Percentiles rank a stretch among this genome's conserved stretches.
These are phyloP conservation scores for Wallacemonas sp. DNA, from an alignment of 208 protist species.

Conservation along the genomic window DNA sequence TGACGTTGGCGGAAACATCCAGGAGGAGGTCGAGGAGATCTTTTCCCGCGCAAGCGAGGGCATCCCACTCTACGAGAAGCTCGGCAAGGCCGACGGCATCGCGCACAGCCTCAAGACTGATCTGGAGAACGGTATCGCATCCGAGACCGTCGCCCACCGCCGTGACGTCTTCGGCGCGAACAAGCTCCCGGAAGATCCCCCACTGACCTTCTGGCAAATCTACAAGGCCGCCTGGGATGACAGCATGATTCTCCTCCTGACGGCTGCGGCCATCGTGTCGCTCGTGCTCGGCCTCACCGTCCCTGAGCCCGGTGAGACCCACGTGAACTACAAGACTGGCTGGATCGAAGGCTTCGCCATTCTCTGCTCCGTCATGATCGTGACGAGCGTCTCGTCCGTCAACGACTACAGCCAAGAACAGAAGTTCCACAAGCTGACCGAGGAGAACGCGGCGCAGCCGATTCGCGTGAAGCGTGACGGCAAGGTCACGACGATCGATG, in stretches of 20 bases:
- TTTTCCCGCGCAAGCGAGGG: constrained; percentile 35
- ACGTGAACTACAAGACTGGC: constrained; percentile 76
- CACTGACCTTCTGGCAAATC: constrained; percentile 58
- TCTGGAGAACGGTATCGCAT: constrained; percentile 25
- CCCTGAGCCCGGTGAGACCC: constrained; percentile 55
- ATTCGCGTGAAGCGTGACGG: constrained; percentile 91
- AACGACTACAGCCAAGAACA: constrained; percentile 96
- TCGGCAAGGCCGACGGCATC: constrained; percentile 37
- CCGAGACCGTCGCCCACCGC: constrained; percentile 25
- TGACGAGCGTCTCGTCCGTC: constrained; percentile 89
- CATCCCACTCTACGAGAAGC: constrained; percentile 39
- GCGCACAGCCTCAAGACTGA: constrained; percentile 27
- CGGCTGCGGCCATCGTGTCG: constrained; percentile 64
- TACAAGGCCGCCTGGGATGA: constrained; percentile 76
- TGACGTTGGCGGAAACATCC: constrained; percentile 26
- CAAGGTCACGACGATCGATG: constrained; percentile 62
- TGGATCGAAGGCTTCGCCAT: constrained; percentile 98
- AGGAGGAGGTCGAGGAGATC: constrained; percentile 33
- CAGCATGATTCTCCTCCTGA: constrained; percentile 78
- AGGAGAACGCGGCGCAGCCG: constrained; percentile 86
- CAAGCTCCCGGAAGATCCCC: constrained; percentile 45
- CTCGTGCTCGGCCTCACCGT: constrained; percentile 82
- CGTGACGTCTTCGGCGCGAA: constrained; percentile 36
- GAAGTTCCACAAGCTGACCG: constrained; percentile 94
- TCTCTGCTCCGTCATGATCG: constrained; percentile 93